A percentile compares a stretch with the other conserved stretches of the same genome.
phyloP scores from a whole-genome alignment of 2,329 filamentous ascomycete genomes.

The Scedosporium minutisporum region DNA sequence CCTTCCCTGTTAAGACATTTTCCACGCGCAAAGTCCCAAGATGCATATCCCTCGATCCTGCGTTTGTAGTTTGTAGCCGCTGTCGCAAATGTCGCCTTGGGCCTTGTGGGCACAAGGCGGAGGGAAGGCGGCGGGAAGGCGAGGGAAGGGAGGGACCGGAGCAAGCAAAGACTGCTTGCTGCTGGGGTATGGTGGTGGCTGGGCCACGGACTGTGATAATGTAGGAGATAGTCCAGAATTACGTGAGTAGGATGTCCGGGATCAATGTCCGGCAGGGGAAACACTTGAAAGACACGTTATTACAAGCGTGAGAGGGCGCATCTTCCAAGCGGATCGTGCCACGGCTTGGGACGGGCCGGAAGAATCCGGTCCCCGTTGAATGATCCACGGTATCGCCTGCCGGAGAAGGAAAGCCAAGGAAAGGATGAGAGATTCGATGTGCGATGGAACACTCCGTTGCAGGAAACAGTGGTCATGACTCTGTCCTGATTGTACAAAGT shows the following conservation, averaged over 20 bases:
- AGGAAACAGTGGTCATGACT: background rate
- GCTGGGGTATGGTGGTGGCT: background rate
- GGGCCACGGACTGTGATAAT: background rate
- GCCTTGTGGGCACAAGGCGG: background rate
- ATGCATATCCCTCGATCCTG: background rate
- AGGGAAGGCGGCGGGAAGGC: too few species aligned
- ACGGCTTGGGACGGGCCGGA: background rate
- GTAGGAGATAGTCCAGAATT: background rate
- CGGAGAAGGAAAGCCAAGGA: background rate
- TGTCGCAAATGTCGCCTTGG: background rate
- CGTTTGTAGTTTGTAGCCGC: background rate
- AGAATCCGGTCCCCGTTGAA: background rate
- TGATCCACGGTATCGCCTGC: background rate
- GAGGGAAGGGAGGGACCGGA: too few species aligned
- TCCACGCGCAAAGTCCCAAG: background rate
- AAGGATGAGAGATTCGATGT: background rate
- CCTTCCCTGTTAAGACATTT: background rate
- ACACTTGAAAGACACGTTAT: too few species aligned
- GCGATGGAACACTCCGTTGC: background rate
- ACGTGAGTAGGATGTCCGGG: background rate
- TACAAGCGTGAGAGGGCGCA: too few species aligned
- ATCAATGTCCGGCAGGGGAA: too few species aligned
- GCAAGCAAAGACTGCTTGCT: too few species aligned
- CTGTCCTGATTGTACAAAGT: background rate
- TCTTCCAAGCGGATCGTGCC: background rate